Conservation (phyloP, 2,329 filamentous ascomycete genomes). For the Arachnomyces sp. region DNA sequence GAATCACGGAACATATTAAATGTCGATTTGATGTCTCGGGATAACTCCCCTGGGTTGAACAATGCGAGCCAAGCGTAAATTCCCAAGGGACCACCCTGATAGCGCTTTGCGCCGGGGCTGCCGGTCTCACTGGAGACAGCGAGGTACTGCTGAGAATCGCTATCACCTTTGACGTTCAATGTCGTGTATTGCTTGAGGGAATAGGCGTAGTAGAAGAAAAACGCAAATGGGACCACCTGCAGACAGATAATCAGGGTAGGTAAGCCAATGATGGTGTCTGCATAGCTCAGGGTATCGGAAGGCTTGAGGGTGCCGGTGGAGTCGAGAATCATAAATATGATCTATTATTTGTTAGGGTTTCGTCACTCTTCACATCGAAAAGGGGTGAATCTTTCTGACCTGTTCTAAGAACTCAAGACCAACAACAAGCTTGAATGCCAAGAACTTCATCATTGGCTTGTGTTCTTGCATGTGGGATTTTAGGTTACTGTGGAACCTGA, state of each 20-base stretch:
- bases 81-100: conserved; percentile 11
- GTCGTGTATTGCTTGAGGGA: conserved; percentile 19
- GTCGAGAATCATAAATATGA: conserved; percentile 24
- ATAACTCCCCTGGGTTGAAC: no score
- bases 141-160: conserved; percentile 2
- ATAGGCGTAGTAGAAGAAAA: conserved; percentile 26
- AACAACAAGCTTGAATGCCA: conserved; percentile 31
- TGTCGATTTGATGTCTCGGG: no score
- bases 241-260: conserved; percentile 24
- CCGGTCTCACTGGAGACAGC: conserved; percentile 6
- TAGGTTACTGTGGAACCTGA: no score
- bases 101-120: background rate
- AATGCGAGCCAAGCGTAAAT: conserved; percentile 10
- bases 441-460: no score
- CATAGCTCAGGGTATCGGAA: conserved; percentile 19
- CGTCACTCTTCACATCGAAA: no score
- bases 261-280: conserved; percentile 24
- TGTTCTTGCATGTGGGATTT: no score
- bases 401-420: conserved; percentile 22
- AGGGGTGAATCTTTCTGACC: conserved; percentile 17
- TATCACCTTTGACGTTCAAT: no score
- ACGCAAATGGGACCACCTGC: conserved; percentile 24
- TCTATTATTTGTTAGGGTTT: conserved; percentile 10
- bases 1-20: no score
- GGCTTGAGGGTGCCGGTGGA: conserved; percentile 16